Base-by-base conservation (phyloP, 1,284 basidiomycete species). In the Microbotryum silenes-acaulis region DNA sequence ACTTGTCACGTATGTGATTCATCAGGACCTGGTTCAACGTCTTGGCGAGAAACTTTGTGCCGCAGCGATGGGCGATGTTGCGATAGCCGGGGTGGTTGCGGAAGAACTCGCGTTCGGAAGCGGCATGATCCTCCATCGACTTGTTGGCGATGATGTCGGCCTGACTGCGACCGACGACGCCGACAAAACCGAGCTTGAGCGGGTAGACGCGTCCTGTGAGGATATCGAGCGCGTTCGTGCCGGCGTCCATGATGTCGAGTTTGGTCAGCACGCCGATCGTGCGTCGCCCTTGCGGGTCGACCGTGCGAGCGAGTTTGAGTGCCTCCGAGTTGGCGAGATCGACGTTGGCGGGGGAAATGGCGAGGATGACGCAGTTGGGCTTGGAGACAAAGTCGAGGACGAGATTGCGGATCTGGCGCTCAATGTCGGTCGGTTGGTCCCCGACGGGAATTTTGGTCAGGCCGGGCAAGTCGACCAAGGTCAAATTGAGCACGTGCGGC, bases 241-340 rank as follows among this genome's bases (percentile, higher is more conserved):
- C 94, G 14, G 92, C 91, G 74, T 97, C 94, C 94, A 98, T 98
- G 48, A 98, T 82, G 77, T 98, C 94, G 53, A 98, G 84, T 78
- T 98, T 98, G 31, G 93, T 94, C 55, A 98, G 81, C 25, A 98
- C 89, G 62, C 94, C 94, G 64, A 97, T 91, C 23, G 94, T 98
- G 37, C 94, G 84, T 29, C 93, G 84, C 20, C 94, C 92, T 77
- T 96, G 91, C 0, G 94, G 90, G 74, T 98, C 94, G 54, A 97
- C 91, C 8, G 86, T 84, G 51, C 94, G 88, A 16, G 94, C 94
- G 51, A 98, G 86, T 76, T 97, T 97, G 70, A 98, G 84, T 4
- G 93, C 88, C 75, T 97, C 94, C 1, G 94, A 97, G 77, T 98
- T 98, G 73, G 94, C 94, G 59, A 98, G 84, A 77, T 98, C 94